Conservation (phyloP, 352 stramenopile species). For the Phytopythium ostracodes region DNA sequence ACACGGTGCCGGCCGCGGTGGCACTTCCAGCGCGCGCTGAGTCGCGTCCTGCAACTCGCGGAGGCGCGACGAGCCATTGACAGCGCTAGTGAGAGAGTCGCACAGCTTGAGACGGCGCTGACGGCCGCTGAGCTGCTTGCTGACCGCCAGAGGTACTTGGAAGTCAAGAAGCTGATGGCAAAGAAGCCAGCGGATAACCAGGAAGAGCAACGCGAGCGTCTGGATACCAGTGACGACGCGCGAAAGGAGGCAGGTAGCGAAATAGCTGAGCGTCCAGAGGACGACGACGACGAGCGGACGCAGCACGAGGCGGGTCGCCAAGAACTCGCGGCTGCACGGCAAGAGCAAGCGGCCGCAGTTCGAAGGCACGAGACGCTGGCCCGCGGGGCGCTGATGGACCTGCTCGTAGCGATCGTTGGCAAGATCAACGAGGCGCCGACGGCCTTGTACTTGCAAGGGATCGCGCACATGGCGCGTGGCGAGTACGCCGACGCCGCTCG, state of each 20-base stretch:
- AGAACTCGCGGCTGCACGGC: constrained; percentile 5
- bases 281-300: background rate
- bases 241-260: background rate
- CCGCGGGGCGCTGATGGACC: constrained; percentile 23
- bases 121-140: background rate
- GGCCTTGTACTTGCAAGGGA: constrained; percentile 29
- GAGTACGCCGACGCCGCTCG: constrained; percentile 27
- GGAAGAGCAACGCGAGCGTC: background rate
- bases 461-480: constrained; percentile 28
- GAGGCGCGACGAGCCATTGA: background rate
- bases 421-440: constrained; percentile 24
- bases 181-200: background rate
- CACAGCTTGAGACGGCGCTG: background rate
- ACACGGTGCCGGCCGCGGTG: constrained; percentile 21
- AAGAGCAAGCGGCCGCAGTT: constrained; percentile 11
- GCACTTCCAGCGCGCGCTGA: constrained; percentile 37
- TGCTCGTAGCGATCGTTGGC: constrained; percentile 22
- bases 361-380: constrained; percentile 11
- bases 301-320: background rate
- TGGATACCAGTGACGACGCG: background rate
- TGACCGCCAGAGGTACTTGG: background rate
- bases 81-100: background rate
- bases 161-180: background rate
- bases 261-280: background rate
- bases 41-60: constrained; percentile 38